Base-by-base conservation (phyloP, 495 filamentous ascomycete species). In the Aspergillus campestris region DNA sequence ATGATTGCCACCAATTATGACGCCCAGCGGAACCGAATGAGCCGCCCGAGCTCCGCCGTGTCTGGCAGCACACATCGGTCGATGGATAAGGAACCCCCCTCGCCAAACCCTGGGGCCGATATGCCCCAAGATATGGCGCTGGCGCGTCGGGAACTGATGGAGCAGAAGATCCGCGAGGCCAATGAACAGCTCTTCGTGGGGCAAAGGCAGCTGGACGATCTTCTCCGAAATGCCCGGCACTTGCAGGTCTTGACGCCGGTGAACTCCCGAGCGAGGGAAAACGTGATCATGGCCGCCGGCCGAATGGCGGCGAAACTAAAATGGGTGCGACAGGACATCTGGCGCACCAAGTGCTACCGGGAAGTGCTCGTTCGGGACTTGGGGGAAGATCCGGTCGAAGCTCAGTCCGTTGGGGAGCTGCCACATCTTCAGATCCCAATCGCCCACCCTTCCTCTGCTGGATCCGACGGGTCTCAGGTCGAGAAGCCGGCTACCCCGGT, bases 311-410 rank as follows among this genome's bases (percentile, higher is more conserved):
- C 89, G 6, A 90, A 92, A 54, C 69, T 97, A 32, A 91, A 94
- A 58, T 96, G 90, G 91, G 79, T 83, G 13, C 74, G 92, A 47
- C 88, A 90, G 60, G 89, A 95, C 49, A 91, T 95, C 9, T 96
- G 88, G 89, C 87, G 83, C 24, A 75, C 90, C 47, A 89, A 78
- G 58, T 96, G 90, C 49, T 89, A 97, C 62, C 83, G 83, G 41
- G 89, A 95, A 57, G 86, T 99, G 44, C 74, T 97, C 9, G 70
- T 78, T 1, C 67, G 88, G 64, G 92, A 96, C 57, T 68, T 97
- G 33, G 84, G 88, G 46, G 87, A 95, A 45, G 88, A 94, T 14
- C 53, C 57, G 6, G 54, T 50, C 10, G 45, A 55, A 13, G 41
- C 49, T 29, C 44, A 54, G 12, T 50, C 58, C 0, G 31, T 56